Percentiles rank a stretch among this genome's conserved stretches.
These are phyloP conservation scores for Actinidia chinensis DNA, from an alignment of 179 eudicot species.

Conservation along the genomic window DNA sequence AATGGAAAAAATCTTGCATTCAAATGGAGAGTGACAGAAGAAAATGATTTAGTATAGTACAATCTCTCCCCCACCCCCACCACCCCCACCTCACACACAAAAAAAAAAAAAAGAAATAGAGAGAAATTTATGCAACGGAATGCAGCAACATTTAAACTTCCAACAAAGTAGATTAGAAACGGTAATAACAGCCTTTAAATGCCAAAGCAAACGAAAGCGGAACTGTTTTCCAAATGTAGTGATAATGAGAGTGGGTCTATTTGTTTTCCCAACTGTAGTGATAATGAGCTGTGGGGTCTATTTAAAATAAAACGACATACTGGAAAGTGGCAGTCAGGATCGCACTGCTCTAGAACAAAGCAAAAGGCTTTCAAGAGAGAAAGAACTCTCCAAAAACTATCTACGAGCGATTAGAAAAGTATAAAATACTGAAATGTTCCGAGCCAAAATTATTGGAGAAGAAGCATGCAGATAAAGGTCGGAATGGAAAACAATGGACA, in stretches of 20 bases:
- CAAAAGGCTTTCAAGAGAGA: background rate
- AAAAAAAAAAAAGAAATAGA: background rate
- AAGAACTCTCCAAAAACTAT: background rate
- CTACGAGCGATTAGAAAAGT: no score
- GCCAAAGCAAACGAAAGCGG: background rate
- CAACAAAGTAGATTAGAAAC: slow-evolving; percentile 3
- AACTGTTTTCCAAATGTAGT: background rate
- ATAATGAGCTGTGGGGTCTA: background rate
- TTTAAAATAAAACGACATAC: background rate
- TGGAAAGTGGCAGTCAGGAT: background rate
- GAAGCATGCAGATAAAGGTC: background rate
- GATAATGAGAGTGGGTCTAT: background rate
- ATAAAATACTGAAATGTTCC: no score
- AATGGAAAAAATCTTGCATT: background rate
- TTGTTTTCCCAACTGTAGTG: background rate
- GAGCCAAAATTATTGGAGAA: slow-evolving; percentile 6
- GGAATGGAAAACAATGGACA: background rate
- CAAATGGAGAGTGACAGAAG: no score
- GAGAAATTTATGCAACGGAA: background rate
- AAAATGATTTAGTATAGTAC: no score
- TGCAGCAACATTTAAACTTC: no score
- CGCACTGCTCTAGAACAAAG: background rate
- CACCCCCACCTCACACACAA: no score
- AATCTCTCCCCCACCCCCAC: no score
- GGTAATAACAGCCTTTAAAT: background rate